Evolutionary conservation across 345 rosid species (phyloP), one percentile per base, ranked within the genome.

Genomic region (Kandelia obovata): DNA sequence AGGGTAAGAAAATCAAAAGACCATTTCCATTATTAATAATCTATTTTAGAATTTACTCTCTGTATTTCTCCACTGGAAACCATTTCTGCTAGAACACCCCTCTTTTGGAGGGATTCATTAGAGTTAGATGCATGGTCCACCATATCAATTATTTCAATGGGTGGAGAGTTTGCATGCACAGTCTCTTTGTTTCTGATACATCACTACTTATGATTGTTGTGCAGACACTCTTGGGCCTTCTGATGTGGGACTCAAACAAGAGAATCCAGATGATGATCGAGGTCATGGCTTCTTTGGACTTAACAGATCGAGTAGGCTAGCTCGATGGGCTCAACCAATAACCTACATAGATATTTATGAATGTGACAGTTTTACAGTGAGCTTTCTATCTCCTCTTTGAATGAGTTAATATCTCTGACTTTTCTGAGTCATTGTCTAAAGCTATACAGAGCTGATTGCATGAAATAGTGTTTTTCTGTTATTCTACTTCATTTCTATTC

Each of bases 291-390:
- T 92, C 73, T 88, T 82, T 58, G 92, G 89, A 25, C 72, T 81
- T 72, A 73, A 76, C 49, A 75, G 52, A 65, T 55, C 77, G n/a
- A 87, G 78, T 75, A 75, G 89, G 73, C 86, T 77, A 62, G 83
- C 87, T 72, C 72, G 91, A 67, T 95, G 96, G 96, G 88, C 96
- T 76, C 96, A 92, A 66, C 97, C 99, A 61, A 88, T 92, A 64
- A 92, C 98, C 47, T 95, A 84, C 79, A 61, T 92, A 62, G 90
- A 92, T 61, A 67, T 95, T 37, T 84, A 77, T 71, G 96, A 90
- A 76, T 80, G 83, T 70, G 83, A 86, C 68, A 83, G 80, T 73
- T 90, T 95, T 77, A 92, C 94, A 20, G 98, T 89, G 78, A 61
- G 84, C 32, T 49, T 57, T 70, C 7, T 15, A 5, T 65, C 30